Percentiles rank a stretch among this genome's conserved stretches.
phyloP scores from a whole-genome alignment of 345 rosid genomes.

The Aethionema arabicum region DNA sequence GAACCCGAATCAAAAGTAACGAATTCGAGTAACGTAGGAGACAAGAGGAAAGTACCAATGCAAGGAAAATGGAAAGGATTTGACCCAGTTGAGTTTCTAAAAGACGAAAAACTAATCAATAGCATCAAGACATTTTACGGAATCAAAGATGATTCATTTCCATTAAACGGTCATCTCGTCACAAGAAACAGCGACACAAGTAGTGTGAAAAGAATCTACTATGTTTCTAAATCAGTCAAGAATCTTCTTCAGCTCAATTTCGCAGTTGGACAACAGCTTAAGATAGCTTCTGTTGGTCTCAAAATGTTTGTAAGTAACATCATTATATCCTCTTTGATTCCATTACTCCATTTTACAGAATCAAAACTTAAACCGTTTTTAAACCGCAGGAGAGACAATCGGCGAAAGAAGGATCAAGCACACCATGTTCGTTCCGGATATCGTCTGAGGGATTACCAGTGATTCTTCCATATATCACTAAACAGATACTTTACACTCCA shows the following conservation, averaged over 20 bases:
- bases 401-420: slow-evolving; percentile 67
- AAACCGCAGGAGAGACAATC: slow-evolving; percentile 73
- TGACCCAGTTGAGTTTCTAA: slow-evolving; percentile 83
- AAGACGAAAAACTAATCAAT: slow-evolving; percentile 61
- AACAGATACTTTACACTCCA: slow-evolving; percentile 67
- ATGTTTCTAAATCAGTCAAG: slow-evolving; percentile 83
- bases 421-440: slow-evolving; percentile 81
- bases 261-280: slow-evolving; percentile 83
- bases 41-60: slow-evolving; percentile 79
- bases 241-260: slow-evolving; percentile 79
- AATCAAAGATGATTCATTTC: slow-evolving; percentile 62
- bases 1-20: slow-evolving; percentile 39
- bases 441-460: slow-evolving; percentile 94
- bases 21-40: slow-evolving; percentile 43
- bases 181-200: slow-evolving; percentile 70
- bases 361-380: background rate
- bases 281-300: slow-evolving; percentile 90
- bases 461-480: slow-evolving; percentile 84
- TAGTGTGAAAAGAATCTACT: slow-evolving; percentile 90
- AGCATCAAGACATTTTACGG: slow-evolving; percentile 78
- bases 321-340: background rate
- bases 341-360: background rate
- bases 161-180: slow-evolving; percentile 69
- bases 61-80: slow-evolving; percentile 96
- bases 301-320: slow-evolving; percentile 91